Evolutionary conservation across 2,329 filamentous ascomycete species (phyloP), one percentile per base, ranked within the genome.

Genomic region (Nemania abortiva): DNA sequence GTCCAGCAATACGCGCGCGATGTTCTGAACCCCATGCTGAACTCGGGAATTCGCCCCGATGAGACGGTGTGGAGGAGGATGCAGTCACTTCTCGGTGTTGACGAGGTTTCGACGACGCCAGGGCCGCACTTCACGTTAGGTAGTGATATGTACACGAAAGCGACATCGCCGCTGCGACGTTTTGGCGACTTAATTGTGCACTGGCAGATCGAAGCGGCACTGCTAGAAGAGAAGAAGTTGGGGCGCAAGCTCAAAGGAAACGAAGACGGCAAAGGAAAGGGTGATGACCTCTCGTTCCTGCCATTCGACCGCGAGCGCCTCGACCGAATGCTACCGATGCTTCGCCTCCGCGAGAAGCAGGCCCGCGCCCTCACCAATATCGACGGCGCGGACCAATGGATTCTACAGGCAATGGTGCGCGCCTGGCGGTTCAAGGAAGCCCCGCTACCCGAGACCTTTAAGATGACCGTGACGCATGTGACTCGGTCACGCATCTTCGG

Each of bases 111-210:
- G 9, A 81, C 85, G n/a, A 78, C 77, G 2, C 84, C 89, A 0
- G 85, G 84, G 9, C 85, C 85, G 5, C 86, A 90, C 78, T 84
- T 87, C 69, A 82, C 85, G 53, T 82, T 91, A 66, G 90, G 89
- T 20, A 76, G 87, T 1, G 83, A 88, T 63, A 86, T 87, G 80
- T 91, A 91, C 77, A 81, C 87, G 66, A 91, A 90, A 72, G 86
- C 86, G 47, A 92, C 90, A 7, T 90, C 87, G 58, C 90, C 90
- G 20, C 83, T 92, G n/a, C 88, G 90, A 39, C 86, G 90, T 52
- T 91, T 86, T 78, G 79, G 82, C 5, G 90, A 92, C 77, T 80
- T 92, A 55, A 76, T 92, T 37, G 84, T 87, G 1, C 89, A 91
- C 79, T 91, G 88, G 88, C 89, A 92, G 77, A 87, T 92, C 70